Evolutionary conservation across 2,329 filamentous ascomycete genomes (phyloP).

Genomic region (Alternaria tenuissima): DNA sequence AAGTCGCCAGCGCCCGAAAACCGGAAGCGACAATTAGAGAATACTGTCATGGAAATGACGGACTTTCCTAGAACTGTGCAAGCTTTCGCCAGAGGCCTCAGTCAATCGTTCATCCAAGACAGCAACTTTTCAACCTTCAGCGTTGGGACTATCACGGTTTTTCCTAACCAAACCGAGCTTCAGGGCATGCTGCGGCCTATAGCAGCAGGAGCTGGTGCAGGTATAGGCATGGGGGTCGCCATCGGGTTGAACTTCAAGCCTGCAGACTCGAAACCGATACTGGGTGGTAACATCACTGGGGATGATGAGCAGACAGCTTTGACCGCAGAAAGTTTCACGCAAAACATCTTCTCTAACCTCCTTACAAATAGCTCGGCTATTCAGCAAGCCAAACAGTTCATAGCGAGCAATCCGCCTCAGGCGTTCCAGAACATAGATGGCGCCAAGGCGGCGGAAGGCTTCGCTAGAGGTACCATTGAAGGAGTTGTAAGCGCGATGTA

Average conservation of each 20-base stretch:
- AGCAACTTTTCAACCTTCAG: slow-evolving; percentile 28
- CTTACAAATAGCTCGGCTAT: slow-evolving; percentile 34
- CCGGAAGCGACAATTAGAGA: slow-evolving; percentile 20
- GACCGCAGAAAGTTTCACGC: slow-evolving; percentile 31
- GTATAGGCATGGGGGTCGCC: slow-evolving; percentile 37
- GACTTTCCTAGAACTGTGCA: slow-evolving; percentile 30
- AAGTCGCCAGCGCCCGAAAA: not conserved
- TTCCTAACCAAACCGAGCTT: slow-evolving; percentile 17
- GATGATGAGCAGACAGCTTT: slow-evolving; percentile 23
- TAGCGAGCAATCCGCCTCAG: slow-evolving; percentile 12
- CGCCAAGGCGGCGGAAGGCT: slow-evolving; percentile 37
- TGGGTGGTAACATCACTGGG: slow-evolving; percentile 17
- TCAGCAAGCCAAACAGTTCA: slow-evolving; percentile 7
- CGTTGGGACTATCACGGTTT: slow-evolving; percentile 1
- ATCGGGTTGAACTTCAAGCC: slow-evolving; percentile 30
- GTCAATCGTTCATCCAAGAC: slow-evolving; percentile 35
- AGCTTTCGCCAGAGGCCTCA: slow-evolving; percentile 35
- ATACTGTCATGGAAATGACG: slow-evolving; percentile 11
- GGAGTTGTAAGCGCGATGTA: slow-evolving; percentile 36
- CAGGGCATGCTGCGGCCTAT: slow-evolving; percentile 28
- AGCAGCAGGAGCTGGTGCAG: slow-evolving; percentile 40
- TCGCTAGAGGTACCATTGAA: slow-evolving; percentile 39
- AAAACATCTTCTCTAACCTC: slow-evolving; percentile 33
- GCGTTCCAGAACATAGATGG: slow-evolving; percentile 18
- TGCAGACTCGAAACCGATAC: slow-evolving; percentile 7